phyloP scores from a whole-genome alignment of 345 rosid species.

The Crucihimalaya himalaica region DNA sequence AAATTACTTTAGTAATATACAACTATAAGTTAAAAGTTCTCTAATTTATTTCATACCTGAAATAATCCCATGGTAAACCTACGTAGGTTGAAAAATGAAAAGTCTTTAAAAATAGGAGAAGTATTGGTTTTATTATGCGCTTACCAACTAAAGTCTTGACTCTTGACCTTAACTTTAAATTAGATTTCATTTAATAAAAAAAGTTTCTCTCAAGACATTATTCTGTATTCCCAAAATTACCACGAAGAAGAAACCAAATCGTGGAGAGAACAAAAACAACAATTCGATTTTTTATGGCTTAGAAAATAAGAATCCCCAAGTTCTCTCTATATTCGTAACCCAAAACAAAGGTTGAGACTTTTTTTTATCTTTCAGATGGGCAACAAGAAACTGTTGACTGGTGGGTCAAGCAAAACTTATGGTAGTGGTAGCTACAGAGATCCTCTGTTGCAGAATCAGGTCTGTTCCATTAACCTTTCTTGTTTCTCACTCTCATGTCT shows the following conservation, averaged over 20 bases:
- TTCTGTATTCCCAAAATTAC: neutral
- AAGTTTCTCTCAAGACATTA: neutral
- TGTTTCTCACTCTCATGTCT: constrained; percentile 2
- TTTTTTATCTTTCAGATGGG: constrained; percentile 48
- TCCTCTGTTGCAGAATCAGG: constrained; percentile 63
- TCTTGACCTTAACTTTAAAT: neutral
- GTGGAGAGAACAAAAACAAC: neutral
- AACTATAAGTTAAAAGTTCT: no score
- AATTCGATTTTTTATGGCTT: constrained; percentile 24
- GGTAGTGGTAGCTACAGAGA: constrained; percentile 52
- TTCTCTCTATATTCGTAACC: constrained; percentile 15
- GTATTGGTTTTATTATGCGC: no score
- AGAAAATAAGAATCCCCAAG: constrained; percentile 1
- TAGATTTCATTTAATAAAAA: neutral
- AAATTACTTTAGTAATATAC: no score
- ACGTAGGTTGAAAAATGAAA: no score
- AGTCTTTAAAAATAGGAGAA: no score
- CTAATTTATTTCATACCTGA: no score
- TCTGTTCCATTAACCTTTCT: constrained; percentile 18
- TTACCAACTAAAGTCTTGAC: neutral
- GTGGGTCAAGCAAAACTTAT: constrained; percentile 54
- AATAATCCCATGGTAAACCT: no score
- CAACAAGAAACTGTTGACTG: constrained; percentile 56
- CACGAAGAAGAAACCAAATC: neutral
- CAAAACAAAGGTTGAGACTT: neutral